A percentile compares a stretch with the other conserved stretches of the same genome.
Evolutionary conservation across 495 filamentous ascomycete genomes (phyloP).

Genomic region (Talaromyces borbonicus): DNA sequence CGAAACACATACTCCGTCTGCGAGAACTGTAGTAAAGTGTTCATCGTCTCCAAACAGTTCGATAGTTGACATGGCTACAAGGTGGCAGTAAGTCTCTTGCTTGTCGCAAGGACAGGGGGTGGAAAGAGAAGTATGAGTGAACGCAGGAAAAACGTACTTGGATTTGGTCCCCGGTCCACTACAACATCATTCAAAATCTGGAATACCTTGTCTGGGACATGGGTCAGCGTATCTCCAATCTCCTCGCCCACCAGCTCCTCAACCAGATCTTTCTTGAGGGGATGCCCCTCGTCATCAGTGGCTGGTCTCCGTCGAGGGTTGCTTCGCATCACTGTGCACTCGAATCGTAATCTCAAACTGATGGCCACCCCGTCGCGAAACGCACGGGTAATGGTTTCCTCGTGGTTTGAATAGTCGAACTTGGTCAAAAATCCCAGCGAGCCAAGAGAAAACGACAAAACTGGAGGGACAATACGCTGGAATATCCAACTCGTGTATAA

Average conservation of each 20-base stretch:
- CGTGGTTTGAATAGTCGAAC: constrained; percentile 75
- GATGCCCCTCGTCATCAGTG: constrained; percentile 14
- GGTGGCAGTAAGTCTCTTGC: constrained; percentile 18
- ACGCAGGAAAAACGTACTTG: constrained; percentile 45
- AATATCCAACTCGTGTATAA: constrained; percentile 95
- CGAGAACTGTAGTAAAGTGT: constrained; percentile 79
- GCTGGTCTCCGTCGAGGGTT: constrained; percentile 28
- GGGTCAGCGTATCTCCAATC: constrained; percentile 67
- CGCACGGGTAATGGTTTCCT: constrained; percentile 56
- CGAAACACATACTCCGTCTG: constrained; percentile 82
- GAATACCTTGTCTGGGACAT: constrained; percentile 67
- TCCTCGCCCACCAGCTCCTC: constrained; percentile 84
- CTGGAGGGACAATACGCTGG: constrained; percentile 90
- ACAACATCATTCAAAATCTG: constrained; percentile 92
- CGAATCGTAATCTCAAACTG: constrained; percentile 80
- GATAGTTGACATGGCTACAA: constrained; percentile 68
- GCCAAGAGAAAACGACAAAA: constrained; percentile 82
- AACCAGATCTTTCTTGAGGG: constrained; percentile 57
- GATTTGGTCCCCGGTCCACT: constrained; percentile 83
- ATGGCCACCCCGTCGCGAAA: constrained; percentile 81
- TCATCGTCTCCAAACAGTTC: constrained; percentile 94
- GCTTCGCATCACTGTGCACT: constrained; percentile 88
- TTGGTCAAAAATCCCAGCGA: constrained; percentile 94
- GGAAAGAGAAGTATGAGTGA: neutral
- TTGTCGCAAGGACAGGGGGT: neutral